Evolutionary conservation across 345 rosid species (phyloP).

Genomic region (Eucalyptus urophylla): DNA sequence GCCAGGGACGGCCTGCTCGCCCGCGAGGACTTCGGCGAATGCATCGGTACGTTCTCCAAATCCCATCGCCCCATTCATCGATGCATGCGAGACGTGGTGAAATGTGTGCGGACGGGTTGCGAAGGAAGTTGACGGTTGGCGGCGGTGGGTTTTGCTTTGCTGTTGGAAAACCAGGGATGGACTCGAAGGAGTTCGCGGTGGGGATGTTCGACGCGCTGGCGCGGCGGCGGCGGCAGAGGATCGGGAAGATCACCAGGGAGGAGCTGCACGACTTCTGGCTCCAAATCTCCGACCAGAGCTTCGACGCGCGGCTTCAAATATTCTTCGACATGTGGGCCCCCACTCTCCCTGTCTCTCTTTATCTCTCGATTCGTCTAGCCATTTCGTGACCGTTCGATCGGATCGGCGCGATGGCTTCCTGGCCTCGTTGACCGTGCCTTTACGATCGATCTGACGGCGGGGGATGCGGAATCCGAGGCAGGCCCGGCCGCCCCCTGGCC

Average conservation of each 20-base stretch:
- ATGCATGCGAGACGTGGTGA: too few species aligned
- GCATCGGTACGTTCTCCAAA: conserved; percentile 43
- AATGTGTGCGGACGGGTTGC: not conserved
- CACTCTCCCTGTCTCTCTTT: not conserved
- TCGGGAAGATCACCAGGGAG: conserved; percentile 47
- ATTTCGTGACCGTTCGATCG: not conserved
- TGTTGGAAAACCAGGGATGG: conserved; percentile 46
- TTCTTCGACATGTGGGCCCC: conserved; percentile 81
- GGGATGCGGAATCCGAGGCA: not conserved
- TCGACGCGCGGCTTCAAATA: conserved; percentile 94
- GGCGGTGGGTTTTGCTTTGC: not conserved
- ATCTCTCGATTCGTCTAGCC: not conserved
- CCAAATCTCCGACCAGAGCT: conserved; percentile 83
- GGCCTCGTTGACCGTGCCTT: not conserved
- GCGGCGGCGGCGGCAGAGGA: conserved; percentile 44
- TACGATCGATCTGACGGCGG: not conserved
- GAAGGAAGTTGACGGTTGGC: not conserved
- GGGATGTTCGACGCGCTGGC: conserved; percentile 75
- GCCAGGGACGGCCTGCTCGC: conserved; percentile 58
- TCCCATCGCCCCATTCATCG: too few species aligned
- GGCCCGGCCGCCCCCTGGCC: not conserved
- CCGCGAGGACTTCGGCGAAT: conserved; percentile 85
- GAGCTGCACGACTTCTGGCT: conserved; percentile 90
- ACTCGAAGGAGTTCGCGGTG: conserved; percentile 85
- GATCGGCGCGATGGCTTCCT: not conserved